Percentiles rank a stretch among this genome's conserved stretches.
Evolutionary conservation across 768 basidiomycete species (phyloP).

Genomic region (Lactarius deliciosus): DNA sequence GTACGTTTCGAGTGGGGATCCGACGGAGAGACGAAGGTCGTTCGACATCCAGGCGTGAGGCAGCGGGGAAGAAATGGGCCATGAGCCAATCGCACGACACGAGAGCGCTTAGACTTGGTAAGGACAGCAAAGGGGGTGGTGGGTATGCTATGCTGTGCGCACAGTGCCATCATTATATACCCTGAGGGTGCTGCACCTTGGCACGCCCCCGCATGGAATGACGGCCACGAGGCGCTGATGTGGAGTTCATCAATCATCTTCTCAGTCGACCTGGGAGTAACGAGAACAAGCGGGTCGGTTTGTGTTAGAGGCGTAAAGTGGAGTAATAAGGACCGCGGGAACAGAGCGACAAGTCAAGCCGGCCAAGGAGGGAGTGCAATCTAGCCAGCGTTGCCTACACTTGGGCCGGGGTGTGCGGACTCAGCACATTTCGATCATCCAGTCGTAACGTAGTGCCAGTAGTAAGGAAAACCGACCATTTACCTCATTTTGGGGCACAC

Average conservation of each 20-base stretch:
- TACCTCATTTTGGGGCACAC: slow-evolving; percentile 12
- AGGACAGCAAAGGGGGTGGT: slow-evolving; percentile 9
- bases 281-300: not conserved
- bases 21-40: slow-evolving; percentile 21
- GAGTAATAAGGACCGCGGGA: not conserved
- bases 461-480: slow-evolving; percentile 1
- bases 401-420: not conserved
- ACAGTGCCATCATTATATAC: slow-evolving; percentile 19
- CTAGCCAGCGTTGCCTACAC: not conserved
- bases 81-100: slow-evolving; percentile 23
- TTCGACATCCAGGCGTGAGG: slow-evolving; percentile 23
- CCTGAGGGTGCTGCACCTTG: slow-evolving; percentile 11
- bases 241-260: not conserved
- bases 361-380: not conserved
- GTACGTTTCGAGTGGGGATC: slow-evolving; percentile 10
- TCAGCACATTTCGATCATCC: slow-evolving; percentile 9
- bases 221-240: slow-evolving; percentile 24
- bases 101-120: slow-evolving; percentile 11
- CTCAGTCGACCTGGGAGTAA: not conserved
- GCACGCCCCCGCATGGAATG: slow-evolving; percentile 11
- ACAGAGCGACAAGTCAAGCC: not conserved
- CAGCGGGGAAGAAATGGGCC: slow-evolving; percentile 28
- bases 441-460: not conserved
- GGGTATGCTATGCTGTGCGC: slow-evolving; percentile 12
- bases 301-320: not conserved